Evolutionary conservation across 83 land plant genomes (phyloP).

Genomic region (Isoetes engelmannii): DNA sequence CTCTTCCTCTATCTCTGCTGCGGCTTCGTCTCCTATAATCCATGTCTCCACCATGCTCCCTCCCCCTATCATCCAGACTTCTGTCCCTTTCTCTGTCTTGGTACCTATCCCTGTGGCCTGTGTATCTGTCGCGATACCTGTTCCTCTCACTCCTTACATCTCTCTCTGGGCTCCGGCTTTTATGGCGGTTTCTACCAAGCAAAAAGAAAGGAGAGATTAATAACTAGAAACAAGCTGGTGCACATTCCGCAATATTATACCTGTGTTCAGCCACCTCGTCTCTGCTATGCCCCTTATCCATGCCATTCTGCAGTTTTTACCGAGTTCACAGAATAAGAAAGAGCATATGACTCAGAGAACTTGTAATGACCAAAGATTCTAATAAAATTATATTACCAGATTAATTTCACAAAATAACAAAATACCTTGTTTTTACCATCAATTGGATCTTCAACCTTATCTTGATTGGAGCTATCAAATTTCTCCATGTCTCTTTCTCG

Average conservation of each 20-base stretch:
- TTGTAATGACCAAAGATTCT: neutral
- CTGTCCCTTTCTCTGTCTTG: constrained; percentile 20
- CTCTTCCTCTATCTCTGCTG: constrained; percentile 18
- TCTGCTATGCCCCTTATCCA: neutral
- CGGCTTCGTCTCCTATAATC: neutral
- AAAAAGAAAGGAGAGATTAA: constrained; percentile 2
- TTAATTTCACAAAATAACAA: constrained; percentile 7
- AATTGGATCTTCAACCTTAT: neutral
- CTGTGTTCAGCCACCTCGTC: neutral
- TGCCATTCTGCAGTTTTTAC: neutral
- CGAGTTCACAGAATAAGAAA: neutral
- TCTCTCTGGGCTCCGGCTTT: constrained; percentile 20
- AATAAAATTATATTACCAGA: neutral
- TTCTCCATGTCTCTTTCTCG: constrained; percentile 16
- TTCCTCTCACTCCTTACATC: constrained; percentile 21
- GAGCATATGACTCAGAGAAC: neutral
- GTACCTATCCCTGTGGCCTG: constrained; percentile 22
- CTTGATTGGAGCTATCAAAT: neutral
- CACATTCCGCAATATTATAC: neutral
- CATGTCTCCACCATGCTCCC: no score
- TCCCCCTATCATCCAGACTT: neutral
- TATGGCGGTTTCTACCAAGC: constrained; percentile 16
- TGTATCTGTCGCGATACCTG: constrained; percentile 13
- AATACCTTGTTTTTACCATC: constrained; percentile 12
- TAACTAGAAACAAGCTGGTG: neutral